Base-by-base conservation (phyloP, 306 rosid genomes). In the Cicer yamashitae region DNA sequence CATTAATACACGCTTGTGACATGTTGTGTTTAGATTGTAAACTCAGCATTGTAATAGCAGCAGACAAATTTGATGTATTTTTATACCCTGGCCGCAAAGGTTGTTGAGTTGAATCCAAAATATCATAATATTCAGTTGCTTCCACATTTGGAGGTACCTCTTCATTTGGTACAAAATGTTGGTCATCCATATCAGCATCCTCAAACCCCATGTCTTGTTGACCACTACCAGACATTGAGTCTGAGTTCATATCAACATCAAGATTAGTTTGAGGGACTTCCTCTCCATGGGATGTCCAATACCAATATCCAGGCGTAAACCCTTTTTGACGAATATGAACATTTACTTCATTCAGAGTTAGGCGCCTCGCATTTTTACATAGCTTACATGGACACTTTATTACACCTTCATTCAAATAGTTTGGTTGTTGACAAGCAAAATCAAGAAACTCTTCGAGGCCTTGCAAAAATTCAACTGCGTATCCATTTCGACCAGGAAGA, bases 401-500 rank as follows among this genome's bases (percentile, higher is more conserved):
- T 38, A 62, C 40, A 44, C 71, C 71, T 13, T 67, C 54, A 11
- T 10, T 46, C 39, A 67, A 18, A 67, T 45, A 67, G 4, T 50
- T 43, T 18, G 52, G 15, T 39, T 75, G 79, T 7, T 14, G 64
- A 63, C 64, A 63, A 50, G 79, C 53, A 39, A 75, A 75, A 63
- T 18, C 41, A 8, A 75, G 10, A 63, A 75, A 75, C 43, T 75
- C 79, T 51, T 75, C 13, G 10, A 75, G 7, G 1, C 73, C 73
- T 50, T 63, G 37, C 17, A 63, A 50, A 64, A 75, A 75, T 20
- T 6, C 53, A 39, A 30, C 39, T 8, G 17, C 20, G 40, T 51
- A 75, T 18, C 64, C 73, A 34, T 12, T 75, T 64, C 65, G 43
- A 7, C 73, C 37, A 13, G 7, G 52, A 75, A 41, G 48, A 39